Evolutionary conservation across 2,329 filamentous ascomycete genomes (phyloP).

Genomic region (Parafenestella ontariensis): DNA sequence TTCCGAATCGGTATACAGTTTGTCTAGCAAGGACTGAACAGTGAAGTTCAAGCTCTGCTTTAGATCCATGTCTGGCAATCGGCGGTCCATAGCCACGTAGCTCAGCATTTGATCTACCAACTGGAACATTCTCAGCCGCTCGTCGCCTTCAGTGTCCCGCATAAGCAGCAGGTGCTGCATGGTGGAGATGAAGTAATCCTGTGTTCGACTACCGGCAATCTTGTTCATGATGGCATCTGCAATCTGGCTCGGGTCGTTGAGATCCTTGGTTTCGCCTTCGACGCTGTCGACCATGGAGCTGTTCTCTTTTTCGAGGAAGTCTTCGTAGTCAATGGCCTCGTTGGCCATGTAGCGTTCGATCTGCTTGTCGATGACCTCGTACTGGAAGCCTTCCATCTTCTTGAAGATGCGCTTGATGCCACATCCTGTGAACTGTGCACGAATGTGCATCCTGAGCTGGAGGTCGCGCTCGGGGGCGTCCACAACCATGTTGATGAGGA

Average conservation of each 20-base stretch:
- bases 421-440: constrained; percentile 94
- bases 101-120: constrained; percentile 98
- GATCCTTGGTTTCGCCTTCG: constrained; percentile 85
- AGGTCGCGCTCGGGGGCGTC: constrained; percentile 89
- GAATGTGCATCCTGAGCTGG: constrained; percentile 89
- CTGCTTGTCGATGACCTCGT: constrained; percentile 98
- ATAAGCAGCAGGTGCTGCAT: constrained; percentile 95
- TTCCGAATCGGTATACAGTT: constrained; percentile 95
- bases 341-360: constrained; percentile 92
- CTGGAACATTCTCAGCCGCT: constrained; percentile 94
- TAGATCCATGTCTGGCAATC: constrained; percentile 94
- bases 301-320: constrained; percentile 89
- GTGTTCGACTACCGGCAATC: constrained; percentile 80
- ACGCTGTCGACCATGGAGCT: constrained; percentile 88
- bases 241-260: constrained; percentile 92
- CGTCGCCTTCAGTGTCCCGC: constrained; percentile 88
- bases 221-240: constrained; percentile 90
- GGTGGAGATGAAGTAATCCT: constrained; percentile 95
- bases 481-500: constrained; percentile 95
- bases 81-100: constrained; percentile 97
- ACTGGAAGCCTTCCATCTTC: constrained; percentile 99
- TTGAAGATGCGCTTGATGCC: constrained; percentile 91
- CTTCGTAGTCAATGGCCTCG: constrained; percentile 97
- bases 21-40: constrained; percentile 92
- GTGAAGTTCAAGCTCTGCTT: constrained; percentile 98